Evolutionary conservation across 768 basidiomycete genomes (phyloP).

Genomic region (Pleurotus eryngii): DNA sequence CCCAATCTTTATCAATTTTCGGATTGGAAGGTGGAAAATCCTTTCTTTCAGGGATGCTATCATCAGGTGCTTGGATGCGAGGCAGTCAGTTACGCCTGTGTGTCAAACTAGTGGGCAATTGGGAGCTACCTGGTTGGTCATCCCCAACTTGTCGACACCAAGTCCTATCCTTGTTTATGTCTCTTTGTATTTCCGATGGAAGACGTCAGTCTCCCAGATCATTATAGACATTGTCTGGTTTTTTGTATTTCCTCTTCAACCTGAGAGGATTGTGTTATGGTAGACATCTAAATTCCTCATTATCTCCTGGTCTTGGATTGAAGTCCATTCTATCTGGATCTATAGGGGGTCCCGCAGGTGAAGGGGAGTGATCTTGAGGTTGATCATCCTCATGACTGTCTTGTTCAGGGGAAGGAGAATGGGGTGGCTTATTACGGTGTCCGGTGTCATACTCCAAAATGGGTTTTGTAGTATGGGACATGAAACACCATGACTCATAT

Average conservation of each 20-base stretch:
- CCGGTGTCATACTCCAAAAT: too few relatives aligned
- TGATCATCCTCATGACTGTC: not conserved
- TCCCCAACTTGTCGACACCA: not conserved
- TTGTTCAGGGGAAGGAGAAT: not conserved
- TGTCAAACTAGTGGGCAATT: too few relatives aligned
- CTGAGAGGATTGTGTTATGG: not conserved
- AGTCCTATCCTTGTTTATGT: not conserved
- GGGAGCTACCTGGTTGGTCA: not conserved
- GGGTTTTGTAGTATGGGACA: too few relatives aligned
- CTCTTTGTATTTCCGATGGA: not conserved
- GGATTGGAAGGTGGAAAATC: too few relatives aligned
- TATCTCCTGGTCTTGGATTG: not conserved
- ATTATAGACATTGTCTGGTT: not conserved
- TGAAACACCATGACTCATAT: too few relatives aligned
- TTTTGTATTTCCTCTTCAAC: not conserved
- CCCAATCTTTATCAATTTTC: not conserved
- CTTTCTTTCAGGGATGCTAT: too few relatives aligned
- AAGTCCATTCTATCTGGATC: not conserved
- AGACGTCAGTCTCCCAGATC: not conserved
- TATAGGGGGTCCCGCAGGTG: not conserved
- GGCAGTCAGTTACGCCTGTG: too few relatives aligned
- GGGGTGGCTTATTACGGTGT: too few relatives aligned
- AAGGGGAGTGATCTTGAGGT: not conserved
- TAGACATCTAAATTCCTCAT: too few relatives aligned
- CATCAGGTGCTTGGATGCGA: too few relatives aligned